phyloP scores from a whole-genome alignment of 345 rosid species.

The Citrus australasica region DNA sequence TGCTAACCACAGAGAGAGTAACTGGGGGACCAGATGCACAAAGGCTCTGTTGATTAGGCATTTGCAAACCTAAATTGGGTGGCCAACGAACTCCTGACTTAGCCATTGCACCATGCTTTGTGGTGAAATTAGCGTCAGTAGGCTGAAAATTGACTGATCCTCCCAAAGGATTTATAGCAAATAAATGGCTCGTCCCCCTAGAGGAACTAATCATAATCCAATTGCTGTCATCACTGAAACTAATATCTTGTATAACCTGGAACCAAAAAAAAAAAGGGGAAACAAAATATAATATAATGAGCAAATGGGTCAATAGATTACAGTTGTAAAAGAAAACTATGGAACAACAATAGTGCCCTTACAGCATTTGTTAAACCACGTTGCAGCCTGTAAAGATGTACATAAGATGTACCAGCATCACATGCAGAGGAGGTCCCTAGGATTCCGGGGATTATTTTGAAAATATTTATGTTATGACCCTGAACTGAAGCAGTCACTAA shows the following conservation, averaged over 20 bases:
- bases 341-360: slow-evolving; percentile 25
- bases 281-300: not conserved
- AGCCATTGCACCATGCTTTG: slow-evolving; percentile 23
- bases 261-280: slow-evolving; percentile 8
- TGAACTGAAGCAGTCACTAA: slow-evolving; percentile 90
- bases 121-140: slow-evolving; percentile 26
- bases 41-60: slow-evolving; percentile 32
- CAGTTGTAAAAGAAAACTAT: not conserved
- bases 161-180: slow-evolving; percentile 67
- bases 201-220: slow-evolving; percentile 93
- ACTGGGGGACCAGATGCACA: slow-evolving; percentile 54
- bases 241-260: slow-evolving; percentile 92
- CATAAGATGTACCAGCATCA: slow-evolving; percentile 42
- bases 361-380: slow-evolving; percentile 97
- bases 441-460: slow-evolving; percentile 63
- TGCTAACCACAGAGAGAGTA: slow-evolving; percentile 68
- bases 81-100: slow-evolving; percentile 42
- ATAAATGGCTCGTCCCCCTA: slow-evolving; percentile 92
- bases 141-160: slow-evolving; percentile 43
- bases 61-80: slow-evolving; percentile 26
- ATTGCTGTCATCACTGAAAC: slow-evolving; percentile 82
- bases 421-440: slow-evolving; percentile 36
- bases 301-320: not conserved
- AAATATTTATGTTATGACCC: slow-evolving; percentile 90
- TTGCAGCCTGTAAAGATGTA: slow-evolving; percentile 83